Percentiles rank a stretch among this genome's conserved stretches.
phyloP scores from a whole-genome alignment of 257 asterid genomes.

The Scutellaria baicalensis region DNA sequence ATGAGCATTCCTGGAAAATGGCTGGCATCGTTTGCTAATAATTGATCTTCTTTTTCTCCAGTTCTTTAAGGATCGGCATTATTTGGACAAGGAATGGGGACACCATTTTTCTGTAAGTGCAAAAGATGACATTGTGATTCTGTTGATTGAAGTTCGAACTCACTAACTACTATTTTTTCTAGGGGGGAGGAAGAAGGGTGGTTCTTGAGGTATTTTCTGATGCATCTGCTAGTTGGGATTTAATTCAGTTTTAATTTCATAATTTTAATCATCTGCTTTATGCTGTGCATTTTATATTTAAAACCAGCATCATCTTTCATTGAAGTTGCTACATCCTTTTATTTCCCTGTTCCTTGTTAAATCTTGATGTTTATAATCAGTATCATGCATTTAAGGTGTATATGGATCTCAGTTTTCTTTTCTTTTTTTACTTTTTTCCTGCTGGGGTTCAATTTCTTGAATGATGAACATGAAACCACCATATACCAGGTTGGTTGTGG shows the following conservation, averaged over 20 bases:
- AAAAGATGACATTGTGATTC: neutral
- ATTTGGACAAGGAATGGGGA: slow-evolving; percentile 98
- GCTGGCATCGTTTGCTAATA: slow-evolving; percentile 5
- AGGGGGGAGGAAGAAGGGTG: slow-evolving; percentile 61
- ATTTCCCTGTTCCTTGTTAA: neutral
- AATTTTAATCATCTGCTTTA: neutral
- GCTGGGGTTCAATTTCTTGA: neutral
- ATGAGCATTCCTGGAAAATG: neutral
- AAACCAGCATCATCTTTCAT: neutral
- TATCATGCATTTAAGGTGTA: no score
- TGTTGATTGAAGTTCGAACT: neutral
- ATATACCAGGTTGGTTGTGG: slow-evolving; percentile 88
- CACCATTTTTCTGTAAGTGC: slow-evolving; percentile 77
- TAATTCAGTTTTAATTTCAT: neutral
- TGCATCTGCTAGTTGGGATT: neutral
- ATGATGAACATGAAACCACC: slow-evolving; percentile 8
- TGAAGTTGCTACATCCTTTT: neutral
- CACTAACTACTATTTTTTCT: slow-evolving; percentile 8
- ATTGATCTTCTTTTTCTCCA: slow-evolving; percentile 18
- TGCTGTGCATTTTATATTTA: neutral
- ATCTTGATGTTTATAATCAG: neutral
- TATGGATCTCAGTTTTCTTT: no score
- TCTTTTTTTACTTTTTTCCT: no score
- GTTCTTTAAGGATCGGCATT: slow-evolving; percentile 97
- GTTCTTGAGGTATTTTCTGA: slow-evolving; percentile 64